Evolutionary conservation across 2,329 filamentous ascomycete genomes (phyloP).

Genomic region (Paecilomyces variotii): DNA sequence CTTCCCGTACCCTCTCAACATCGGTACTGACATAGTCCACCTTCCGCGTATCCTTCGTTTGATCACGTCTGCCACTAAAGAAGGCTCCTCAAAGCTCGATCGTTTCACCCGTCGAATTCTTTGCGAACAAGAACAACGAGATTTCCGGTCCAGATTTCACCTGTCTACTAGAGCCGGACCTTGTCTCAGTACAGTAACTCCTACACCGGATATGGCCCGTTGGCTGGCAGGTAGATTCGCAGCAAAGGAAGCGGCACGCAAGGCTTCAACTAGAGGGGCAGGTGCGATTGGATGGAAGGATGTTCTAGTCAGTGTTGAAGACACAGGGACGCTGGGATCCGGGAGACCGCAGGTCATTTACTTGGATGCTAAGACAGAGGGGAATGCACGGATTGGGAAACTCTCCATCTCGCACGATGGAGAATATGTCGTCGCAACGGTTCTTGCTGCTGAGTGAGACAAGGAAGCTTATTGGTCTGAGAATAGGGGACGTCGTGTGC

Average conservation of each 20-base stretch:
- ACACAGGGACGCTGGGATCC: conserved; percentile 3
- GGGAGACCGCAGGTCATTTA: conserved; percentile 32
- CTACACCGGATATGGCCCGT: conserved; percentile 27
- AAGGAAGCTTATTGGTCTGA: not conserved
- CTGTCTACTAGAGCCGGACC: not conserved
- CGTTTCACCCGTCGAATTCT: conserved; percentile 36
- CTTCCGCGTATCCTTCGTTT: conserved; percentile 57
- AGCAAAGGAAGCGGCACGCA: conserved; percentile 67
- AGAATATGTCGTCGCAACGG: conserved; percentile 58
- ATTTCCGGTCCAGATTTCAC: conserved; percentile 28
- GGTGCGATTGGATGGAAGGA: conserved; percentile 54
- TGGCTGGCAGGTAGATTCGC: conserved; percentile 52
- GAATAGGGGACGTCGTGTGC: not conserved
- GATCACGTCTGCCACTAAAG: conserved; percentile 38
- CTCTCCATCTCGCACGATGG: conserved; percentile 84
- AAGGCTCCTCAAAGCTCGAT: conserved; percentile 15
- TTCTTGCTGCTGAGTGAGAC: conserved; percentile 29
- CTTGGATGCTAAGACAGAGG: conserved; percentile 12
- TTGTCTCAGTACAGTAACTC: conserved; percentile 6
- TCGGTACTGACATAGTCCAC: conserved; percentile 74
- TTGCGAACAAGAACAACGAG: conserved; percentile 28
- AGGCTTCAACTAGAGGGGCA: conserved; percentile 53
- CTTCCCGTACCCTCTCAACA: conserved; percentile 58
- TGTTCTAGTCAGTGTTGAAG: conserved; percentile 39
- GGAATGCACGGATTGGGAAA: conserved; percentile 49